phyloP scores from a whole-genome alignment of 2,329 filamentous ascomycete species.

The Emmonsia crescens region DNA sequence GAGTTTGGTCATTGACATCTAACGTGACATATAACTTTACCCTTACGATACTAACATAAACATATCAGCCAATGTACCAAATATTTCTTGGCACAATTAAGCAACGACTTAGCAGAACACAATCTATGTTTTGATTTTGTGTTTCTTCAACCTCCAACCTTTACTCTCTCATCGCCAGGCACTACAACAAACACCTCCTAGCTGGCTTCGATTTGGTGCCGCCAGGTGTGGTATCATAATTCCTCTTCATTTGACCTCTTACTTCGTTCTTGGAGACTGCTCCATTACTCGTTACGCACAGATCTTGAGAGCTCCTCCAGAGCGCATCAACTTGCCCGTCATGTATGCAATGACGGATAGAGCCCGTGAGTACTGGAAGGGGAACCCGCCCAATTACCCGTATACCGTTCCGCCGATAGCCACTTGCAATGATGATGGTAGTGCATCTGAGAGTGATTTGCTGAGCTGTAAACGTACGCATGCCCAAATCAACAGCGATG shows the following conservation, averaged over 20 bases:
- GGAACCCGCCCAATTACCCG: neutral
- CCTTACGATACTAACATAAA: neutral
- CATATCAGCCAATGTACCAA: neutral
- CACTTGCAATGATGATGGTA: neutral
- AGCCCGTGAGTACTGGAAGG: neutral
- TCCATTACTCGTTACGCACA: neutral
- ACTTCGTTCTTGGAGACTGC: neutral
- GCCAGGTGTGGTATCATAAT: neutral
- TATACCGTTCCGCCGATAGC: slow-evolving; percentile 2
- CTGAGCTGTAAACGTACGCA: neutral
- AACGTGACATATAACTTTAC: neutral
- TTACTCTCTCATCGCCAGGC: neutral
- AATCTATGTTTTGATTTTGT: neutral
- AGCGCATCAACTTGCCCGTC: neutral
- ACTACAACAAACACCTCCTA: neutral
- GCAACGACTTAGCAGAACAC: neutral
- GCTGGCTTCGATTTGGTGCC: neutral
- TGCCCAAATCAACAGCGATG: neutral
- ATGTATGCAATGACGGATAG: neutral
- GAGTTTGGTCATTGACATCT: neutral
- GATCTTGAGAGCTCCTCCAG: too few species aligned
- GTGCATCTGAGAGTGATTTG: neutral
- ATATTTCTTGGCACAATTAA: neutral
- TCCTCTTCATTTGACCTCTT: neutral
- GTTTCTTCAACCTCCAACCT: neutral